Evolutionary conservation across 306 rosid species (phyloP), one percentile per base, ranked within the genome.

Genomic region (Glycyrrhiza uralensis): DNA sequence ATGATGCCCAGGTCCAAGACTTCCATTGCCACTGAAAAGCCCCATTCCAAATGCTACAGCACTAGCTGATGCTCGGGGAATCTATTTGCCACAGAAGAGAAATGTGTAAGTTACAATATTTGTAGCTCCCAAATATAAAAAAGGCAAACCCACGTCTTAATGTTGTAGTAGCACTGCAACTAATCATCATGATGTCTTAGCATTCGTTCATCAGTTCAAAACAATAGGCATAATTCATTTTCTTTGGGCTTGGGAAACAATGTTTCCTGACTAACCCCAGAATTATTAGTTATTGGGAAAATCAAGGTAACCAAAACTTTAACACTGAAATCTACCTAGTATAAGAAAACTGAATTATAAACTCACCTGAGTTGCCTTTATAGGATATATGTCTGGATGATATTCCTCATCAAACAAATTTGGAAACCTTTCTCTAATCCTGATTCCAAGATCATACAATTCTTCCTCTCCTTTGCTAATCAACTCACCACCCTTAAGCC

Each of bases 11-110:
- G 84, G 82, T 61, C 98, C 98, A 72, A 94, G 97, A 73, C 75
- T 87, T 80, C 97, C 98, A 78, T 75, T 87, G 29, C 91, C 90
- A 42, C 76, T 75, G 52, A 91, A 91, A 74, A 94, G 82, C 73
- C 92, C 98, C 90, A 94, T 89, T 32, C 98, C 98, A 82, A 89
- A 94, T 82, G 97, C 92, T 75, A 94, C 97, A 41, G 97, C 98
- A 83, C 98, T 91, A 66, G 98, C 97, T 26, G 96, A 86, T n/a
- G 98, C 96, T 69, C 97, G 91, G 39, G 96, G 90, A 75, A 91
- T 64, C 98, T 94, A 78, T 71, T 81, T 79, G 14, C 76, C 44
- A 58, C 20, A 56, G n/a, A 10, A 65, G 22, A 64, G 17, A 24
- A 24, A 71, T 59, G 32, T n/a, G n/a, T 67, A 68, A 72, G 72